Percentiles rank a stretch among this genome's conserved stretches.
Evolutionary conservation across 768 basidiomycete species (phyloP).

Genomic region (Leccinum incarnatum): DNA sequence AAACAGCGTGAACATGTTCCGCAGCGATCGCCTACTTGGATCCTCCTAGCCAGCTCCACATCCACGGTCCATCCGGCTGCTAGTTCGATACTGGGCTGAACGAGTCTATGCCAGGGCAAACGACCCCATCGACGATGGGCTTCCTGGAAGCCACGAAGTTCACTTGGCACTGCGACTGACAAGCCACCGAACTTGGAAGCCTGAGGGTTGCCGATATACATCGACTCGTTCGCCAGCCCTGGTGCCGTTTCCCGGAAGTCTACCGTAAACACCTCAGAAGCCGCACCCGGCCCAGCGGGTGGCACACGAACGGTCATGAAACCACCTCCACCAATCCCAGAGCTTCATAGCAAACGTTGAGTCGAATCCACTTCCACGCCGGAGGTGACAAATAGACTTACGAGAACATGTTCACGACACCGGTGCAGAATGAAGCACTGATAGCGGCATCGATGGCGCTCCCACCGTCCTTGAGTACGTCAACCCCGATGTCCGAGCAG

Average conservation of each 20-base stretch:
- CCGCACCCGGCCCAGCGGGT: conserved; percentile 37
- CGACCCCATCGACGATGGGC: conserved; percentile 82
- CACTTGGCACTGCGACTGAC: conserved; percentile 87
- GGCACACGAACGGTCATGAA: conserved; percentile 84
- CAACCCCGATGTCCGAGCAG: conserved; percentile 84
- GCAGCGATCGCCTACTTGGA: conserved; percentile 49
- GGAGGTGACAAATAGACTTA: conserved; percentile 36
- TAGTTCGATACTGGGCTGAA: conserved; percentile 71
- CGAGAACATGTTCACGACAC: conserved; percentile 91
- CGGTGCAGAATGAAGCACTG: conserved; percentile 72
- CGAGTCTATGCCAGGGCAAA: conserved; percentile 73
- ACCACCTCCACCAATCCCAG: conserved; percentile 86
- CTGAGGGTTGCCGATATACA: conserved; percentile 62
- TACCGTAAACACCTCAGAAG: conserved; percentile 66
- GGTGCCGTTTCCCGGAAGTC: conserved; percentile 93
- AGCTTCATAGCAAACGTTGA: conserved; percentile 37
- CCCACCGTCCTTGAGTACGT: conserved; percentile 75
- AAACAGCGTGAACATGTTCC: not conserved
- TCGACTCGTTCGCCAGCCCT: conserved; percentile 62
- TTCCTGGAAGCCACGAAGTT: conserved; percentile 82
- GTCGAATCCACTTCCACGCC: not conserved
- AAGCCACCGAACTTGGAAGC: conserved; percentile 73
- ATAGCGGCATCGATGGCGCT: conserved; percentile 91
- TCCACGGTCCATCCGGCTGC: conserved; percentile 82
- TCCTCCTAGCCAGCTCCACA: conserved; percentile 68